Conservation (phyloP, 2,329 filamentous ascomycete species). For the Alternaria incomplexa region DNA sequence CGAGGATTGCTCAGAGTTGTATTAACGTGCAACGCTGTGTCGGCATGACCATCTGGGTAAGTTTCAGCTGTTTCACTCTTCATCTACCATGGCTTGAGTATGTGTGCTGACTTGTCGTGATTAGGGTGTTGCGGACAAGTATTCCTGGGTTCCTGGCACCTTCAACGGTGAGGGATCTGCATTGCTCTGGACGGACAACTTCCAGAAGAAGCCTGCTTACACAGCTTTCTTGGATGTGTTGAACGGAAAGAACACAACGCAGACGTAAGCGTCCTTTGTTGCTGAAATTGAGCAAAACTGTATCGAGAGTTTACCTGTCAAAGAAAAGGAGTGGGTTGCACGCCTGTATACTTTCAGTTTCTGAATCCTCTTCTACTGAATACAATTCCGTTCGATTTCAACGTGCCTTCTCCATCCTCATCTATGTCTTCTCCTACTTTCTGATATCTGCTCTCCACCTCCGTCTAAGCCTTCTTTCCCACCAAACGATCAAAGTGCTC, state of each 20-base stretch:
- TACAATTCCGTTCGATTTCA: neutral
- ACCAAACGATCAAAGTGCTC: constrained; percentile 29
- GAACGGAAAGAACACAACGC: constrained; percentile 17
- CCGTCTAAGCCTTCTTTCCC: neutral
- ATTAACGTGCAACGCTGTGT: constrained; percentile 43
- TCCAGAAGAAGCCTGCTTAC: constrained; percentile 43
- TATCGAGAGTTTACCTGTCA: neutral
- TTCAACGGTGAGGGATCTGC: constrained; percentile 46
- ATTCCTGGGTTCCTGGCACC: constrained; percentile 46
- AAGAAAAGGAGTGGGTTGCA: neutral
- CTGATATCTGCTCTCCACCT: neutral
- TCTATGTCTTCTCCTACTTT: neutral
- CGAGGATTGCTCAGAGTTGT: constrained; percentile 42
- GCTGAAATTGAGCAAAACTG: neutral
- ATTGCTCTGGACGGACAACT: constrained; percentile 39
- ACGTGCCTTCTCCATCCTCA: neutral
- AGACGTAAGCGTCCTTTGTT: neutral
- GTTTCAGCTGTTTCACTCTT: neutral
- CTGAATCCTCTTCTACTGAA: neutral
- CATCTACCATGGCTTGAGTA: neutral
- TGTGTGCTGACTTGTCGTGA: neutral
- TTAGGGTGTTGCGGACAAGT: constrained; percentile 40
- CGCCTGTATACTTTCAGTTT: neutral
- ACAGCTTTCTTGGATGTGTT: constrained; percentile 32
- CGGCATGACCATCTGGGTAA: constrained; percentile 55